Evolutionary conservation across 2,329 filamentous ascomycete genomes (phyloP), one percentile per base, ranked within the genome.

Genomic region (Aspergillus versicolor): DNA sequence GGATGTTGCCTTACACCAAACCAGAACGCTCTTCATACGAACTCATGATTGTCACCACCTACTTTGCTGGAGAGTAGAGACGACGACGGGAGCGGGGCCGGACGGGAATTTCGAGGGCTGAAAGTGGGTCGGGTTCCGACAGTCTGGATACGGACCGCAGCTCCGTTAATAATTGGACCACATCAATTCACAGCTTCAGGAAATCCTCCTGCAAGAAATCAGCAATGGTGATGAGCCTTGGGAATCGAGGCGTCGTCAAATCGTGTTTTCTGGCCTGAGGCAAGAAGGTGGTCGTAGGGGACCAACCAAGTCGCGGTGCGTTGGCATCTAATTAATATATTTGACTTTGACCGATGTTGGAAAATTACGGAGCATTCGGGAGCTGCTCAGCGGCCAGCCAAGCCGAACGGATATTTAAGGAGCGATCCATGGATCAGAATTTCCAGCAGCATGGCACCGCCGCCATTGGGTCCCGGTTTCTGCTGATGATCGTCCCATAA

Each of bases 391-490:
- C 37, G 44, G 42, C 32, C 32, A 46, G 46, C 52, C 53, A 58
- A 57, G 57, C 54, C 57, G 59, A 46, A 57, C 55, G 59, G 62
- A 59, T 60, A 58, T 52, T 60, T 50, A 45, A 46, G 46, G 52
- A 56, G 32, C 44, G 52, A 60, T 46, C 55, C 58, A 61, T 61
- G 58, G 61, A 54, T 56, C 52, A 41, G 34, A 52, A 61, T 67
- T 68, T 65, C 70, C 70, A 67, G 63, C 61, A 52, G 48, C 56
- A 55, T 65, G 70, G 70, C 57, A 68, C 66, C 44, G 37, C 57
- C 58, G 52, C 51, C 51, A 71, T 72, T 72, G 70, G 70, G 49
- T 61, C 60, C 58, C 63, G 52, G 54, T 37, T 59, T 52, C 52
- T 52, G 38, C 43, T 60, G 61, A 63, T 52, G 63, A 64, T 64